Evolutionary conservation across 2,329 filamentous ascomycete genomes (phyloP).

Genomic region (Trichoderma lentiforme): DNA sequence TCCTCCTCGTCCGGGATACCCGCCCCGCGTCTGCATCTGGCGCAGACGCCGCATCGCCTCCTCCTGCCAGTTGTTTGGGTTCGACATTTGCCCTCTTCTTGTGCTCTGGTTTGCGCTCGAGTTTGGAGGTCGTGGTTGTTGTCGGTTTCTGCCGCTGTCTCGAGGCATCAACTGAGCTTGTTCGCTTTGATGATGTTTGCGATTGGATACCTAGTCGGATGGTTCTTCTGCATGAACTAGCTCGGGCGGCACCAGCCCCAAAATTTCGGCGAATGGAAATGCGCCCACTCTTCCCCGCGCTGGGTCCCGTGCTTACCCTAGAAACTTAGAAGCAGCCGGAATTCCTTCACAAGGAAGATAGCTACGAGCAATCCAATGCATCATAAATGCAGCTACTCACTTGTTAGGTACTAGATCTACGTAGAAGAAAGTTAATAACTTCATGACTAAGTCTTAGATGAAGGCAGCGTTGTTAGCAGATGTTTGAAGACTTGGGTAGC

Average conservation of each 20-base stretch:
- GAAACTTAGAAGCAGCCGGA: neutral
- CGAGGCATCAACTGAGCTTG: conserved; percentile 1
- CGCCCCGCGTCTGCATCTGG: conserved; percentile 44
- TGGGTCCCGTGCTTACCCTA: neutral
- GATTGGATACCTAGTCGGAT: neutral
- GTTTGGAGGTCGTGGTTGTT: neutral
- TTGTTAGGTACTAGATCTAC: neutral
- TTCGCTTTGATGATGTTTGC: conserved; percentile 9
- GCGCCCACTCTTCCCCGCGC: conserved; percentile 3
- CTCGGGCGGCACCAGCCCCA: neutral
- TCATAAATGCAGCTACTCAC: neutral
- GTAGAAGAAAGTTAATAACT: neutral
- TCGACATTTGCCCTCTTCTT: conserved; percentile 29
- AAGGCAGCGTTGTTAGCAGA: neutral
- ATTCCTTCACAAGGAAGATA: neutral
- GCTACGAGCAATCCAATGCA: neutral
- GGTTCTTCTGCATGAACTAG: conserved; percentile 6
- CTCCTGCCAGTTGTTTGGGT: conserved; percentile 43
- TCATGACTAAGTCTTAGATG: neutral
- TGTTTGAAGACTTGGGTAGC: neutral
- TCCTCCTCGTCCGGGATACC: conserved; percentile 42
- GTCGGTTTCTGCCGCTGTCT: neutral
- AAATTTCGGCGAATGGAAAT: conserved; percentile 5
- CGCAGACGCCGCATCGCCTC: conserved; percentile 51
- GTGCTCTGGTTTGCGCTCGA: neutral